phyloP scores from a whole-genome alignment of 148 eudicot species.

The Euryodendron excelsum region DNA sequence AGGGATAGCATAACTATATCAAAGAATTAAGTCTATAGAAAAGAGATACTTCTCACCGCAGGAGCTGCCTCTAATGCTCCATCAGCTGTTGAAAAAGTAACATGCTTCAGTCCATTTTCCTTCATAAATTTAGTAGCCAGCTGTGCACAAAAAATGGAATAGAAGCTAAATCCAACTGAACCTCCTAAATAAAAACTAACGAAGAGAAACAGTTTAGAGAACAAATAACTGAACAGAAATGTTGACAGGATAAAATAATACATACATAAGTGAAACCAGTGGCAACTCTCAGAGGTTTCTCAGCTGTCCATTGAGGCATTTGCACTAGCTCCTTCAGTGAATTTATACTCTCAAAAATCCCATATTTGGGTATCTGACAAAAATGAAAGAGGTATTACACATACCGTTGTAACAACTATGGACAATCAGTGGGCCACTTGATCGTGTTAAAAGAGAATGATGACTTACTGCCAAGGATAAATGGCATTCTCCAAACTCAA shows the following conservation, averaged over 20 bases:
- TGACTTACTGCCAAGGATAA: constrained; percentile 84
- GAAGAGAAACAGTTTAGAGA: background rate
- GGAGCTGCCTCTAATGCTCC: constrained; percentile 99
- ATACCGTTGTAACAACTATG: background rate
- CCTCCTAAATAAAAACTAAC: background rate
- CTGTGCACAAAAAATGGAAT: constrained; percentile 35
- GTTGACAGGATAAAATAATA: background rate
- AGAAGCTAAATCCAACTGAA: background rate
- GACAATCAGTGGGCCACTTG: background rate
- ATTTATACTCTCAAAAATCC: constrained; percentile 87
- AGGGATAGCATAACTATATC: background rate
- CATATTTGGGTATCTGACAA: constrained; percentile 89
- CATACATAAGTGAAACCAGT: constrained; percentile 92
- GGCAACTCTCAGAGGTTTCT: constrained; percentile 87
- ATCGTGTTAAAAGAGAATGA: background rate
- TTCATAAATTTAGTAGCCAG: constrained; percentile 84
- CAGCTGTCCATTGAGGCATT: constrained; percentile 97
- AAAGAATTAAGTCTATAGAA: background rate
- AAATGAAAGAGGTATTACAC: background rate
- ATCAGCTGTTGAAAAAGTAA: constrained; percentile 84
- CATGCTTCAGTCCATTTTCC: constrained; percentile 81
- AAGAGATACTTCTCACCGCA: constrained; percentile 56
- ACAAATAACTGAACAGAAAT: background rate
- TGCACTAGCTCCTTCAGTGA: constrained; percentile 80
- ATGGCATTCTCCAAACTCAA: constrained; percentile 82